phyloP scores from a whole-genome alignment of 208 protist species.

The Leishmania tropica region DNA sequence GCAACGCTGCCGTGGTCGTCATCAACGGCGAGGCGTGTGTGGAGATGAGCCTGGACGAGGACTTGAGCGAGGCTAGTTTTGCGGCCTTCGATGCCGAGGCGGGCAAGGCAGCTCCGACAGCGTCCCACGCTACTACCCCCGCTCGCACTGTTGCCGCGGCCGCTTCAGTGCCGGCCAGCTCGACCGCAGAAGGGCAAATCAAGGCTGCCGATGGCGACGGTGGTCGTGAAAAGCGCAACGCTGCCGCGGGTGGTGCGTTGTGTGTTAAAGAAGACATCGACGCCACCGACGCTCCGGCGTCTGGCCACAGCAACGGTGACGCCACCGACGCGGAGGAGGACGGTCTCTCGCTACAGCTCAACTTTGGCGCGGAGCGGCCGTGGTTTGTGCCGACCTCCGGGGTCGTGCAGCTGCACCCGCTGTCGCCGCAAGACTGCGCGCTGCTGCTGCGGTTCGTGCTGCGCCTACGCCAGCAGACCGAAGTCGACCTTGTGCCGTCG shows the following conservation, averaged over 20 bases:
- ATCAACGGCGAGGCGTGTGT: constrained; percentile 13
- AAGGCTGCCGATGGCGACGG: no score
- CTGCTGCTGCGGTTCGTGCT: constrained; percentile 64
- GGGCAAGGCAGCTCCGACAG: neutral
- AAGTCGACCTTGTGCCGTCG: constrained; percentile 37
- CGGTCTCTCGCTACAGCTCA: constrained; percentile 5
- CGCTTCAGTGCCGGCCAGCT: no score
- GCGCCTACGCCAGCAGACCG: constrained; percentile 57
- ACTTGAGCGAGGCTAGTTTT: constrained; percentile 18
- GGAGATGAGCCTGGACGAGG: constrained; percentile 26
- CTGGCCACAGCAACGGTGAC: neutral
- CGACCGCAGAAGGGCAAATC: no score
- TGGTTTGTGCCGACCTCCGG: constrained; percentile 66
- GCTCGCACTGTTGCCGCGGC: neutral
- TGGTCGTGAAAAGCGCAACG: no score
- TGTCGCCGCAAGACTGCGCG: constrained; percentile 47
- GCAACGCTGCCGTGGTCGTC: constrained; percentile 5
- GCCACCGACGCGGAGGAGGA: constrained; percentile 18
- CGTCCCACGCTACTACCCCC: neutral
- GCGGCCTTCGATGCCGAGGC: constrained; percentile 29
- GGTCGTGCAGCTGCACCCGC: constrained; percentile 51
- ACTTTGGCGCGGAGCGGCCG: constrained; percentile 29
- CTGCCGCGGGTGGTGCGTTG: no score
- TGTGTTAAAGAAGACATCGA: neutral
- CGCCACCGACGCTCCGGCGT: neutral